Conservation (phyloP, 768 basidiomycete species). For the Suillus subalutaceus region DNA sequence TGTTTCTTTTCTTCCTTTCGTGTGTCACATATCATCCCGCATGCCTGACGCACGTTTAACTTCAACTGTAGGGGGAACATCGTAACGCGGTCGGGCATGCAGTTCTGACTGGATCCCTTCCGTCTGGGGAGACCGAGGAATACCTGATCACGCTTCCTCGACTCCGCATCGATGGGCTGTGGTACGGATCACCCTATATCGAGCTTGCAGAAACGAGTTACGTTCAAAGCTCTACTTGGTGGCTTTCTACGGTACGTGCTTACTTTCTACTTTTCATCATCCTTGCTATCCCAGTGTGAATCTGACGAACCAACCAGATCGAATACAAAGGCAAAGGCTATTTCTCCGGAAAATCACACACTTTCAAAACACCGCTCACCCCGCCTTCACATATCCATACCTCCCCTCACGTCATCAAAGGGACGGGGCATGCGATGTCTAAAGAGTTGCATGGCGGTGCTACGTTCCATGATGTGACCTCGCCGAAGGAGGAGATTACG, state of each 20-base stretch:
- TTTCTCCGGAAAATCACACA: conserved; percentile 90
- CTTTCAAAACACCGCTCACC: conserved; percentile 82
- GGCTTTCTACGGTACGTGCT: conserved; percentile 49
- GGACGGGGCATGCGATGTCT: conserved; percentile 76
- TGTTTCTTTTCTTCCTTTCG: too few relatives aligned
- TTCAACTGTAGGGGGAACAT: conserved; percentile 54
- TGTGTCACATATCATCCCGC: background rate
- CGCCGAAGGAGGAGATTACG: conserved; percentile 74
- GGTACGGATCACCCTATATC: conserved; percentile 91
- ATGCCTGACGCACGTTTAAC: conserved; percentile 8
- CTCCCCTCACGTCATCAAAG: conserved; percentile 64
- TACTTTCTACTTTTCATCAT: background rate
- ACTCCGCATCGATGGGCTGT: conserved; percentile 90
- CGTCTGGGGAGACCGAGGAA: conserved; percentile 62
- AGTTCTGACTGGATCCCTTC: conserved; percentile 66
- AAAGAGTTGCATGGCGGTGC: conserved; percentile 49
- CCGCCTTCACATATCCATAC: conserved; percentile 48
- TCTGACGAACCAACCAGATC: conserved; percentile 50
- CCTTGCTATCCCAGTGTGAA: conserved; percentile 34
- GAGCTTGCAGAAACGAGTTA: conserved; percentile 84
- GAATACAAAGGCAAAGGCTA: conserved; percentile 98
- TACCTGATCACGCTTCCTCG: conserved; percentile 93
- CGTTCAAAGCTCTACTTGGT: conserved; percentile 72
- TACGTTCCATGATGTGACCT: conserved; percentile 77
- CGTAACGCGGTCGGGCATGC: conserved; percentile 98